These are phyloP conservation scores for Durusdinium trenchii DNA, from an alignment of 73 alveolate genomes.

Conservation along the genomic window DNA sequence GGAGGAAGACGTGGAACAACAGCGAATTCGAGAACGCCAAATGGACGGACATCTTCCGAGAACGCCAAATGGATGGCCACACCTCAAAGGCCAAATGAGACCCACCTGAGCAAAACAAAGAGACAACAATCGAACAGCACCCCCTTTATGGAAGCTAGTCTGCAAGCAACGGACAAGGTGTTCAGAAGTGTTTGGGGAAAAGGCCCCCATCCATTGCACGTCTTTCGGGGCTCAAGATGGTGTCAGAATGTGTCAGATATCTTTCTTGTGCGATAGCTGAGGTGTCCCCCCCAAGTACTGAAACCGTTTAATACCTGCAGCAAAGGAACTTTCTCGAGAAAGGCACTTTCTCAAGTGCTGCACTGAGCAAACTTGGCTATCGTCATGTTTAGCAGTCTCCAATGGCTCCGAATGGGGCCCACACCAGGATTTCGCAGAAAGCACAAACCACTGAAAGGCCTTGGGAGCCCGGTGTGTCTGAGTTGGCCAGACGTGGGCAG, in stretches of 20 bases:
- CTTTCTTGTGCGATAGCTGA: too few relatives aligned
- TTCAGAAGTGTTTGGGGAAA: too few relatives aligned
- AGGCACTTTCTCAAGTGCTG: too few relatives aligned
- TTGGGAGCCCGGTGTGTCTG: not conserved
- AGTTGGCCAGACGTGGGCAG: not conserved
- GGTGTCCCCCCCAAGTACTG: too few relatives aligned
- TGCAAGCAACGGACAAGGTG: too few relatives aligned
- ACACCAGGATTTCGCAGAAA: conserved; percentile 65
- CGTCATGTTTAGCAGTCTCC: not conserved
- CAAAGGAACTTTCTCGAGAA: too few relatives aligned
- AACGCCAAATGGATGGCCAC: not conserved
- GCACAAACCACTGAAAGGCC: conserved; percentile 88
- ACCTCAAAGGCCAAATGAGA: conserved; percentile 90
- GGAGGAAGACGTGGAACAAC: not conserved
- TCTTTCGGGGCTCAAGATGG: not conserved
- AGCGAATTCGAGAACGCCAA: not conserved
- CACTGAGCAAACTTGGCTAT: too few relatives aligned
- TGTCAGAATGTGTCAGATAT: not conserved
- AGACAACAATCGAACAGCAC: not conserved
- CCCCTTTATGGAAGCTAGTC: too few relatives aligned
- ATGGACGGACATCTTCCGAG: not conserved
- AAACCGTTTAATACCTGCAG: too few relatives aligned
- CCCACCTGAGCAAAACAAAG: conserved; percentile 51
- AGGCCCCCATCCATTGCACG: too few relatives aligned
- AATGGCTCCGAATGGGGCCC: not conserved